Evolutionary conservation across 345 rosid species (phyloP), one percentile per base, ranked within the genome.

Genomic region (Hirschfeldia incana): DNA sequence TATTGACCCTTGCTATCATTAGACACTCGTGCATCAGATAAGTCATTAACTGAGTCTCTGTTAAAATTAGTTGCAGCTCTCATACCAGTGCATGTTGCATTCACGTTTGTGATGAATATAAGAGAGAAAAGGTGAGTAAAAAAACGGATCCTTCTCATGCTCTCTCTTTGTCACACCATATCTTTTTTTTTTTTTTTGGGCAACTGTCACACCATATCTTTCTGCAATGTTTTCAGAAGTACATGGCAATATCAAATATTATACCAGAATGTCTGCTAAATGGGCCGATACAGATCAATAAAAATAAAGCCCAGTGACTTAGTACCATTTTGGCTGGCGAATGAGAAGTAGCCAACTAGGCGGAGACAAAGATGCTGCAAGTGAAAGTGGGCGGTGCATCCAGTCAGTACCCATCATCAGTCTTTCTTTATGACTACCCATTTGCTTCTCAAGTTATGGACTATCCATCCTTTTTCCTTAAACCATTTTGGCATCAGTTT

Each of bases 31-130:
- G 85, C 87, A 36, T 89, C 85, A 65, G 87, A 76, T 7, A 86
- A 46, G 55, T 77, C 86, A 64, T 94, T 94, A 4, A 67, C 83
- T 13, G 78, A 78, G 77, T 89, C 93, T 62, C 93, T 89, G 70
- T 91, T 97, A 0, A 94, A 86, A 76, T 90, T 94, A 64, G 93
- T 97, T 33, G 97, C 94, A 26, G 97, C 97, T 12, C 98, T 93
- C 98, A 92, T 92, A 10, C 94, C 97, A 0, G 88, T 76, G 51
- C 94, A 96, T 93, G 87, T 80, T 42, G 29, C 63, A 60, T 21
- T 21, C 21, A 21, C 21, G 21, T 21, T 21, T 21, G 21, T 21
- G 21, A 21, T 21, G 21, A 21, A 21, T 21, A 21, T 21, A 21
- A 21, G 21, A 21, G 21, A 21, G 21, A 21, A 21, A 21, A 21